phyloP scores from a whole-genome alignment of 2,329 filamentous ascomycete genomes.

The Gyromitra esculenta region DNA sequence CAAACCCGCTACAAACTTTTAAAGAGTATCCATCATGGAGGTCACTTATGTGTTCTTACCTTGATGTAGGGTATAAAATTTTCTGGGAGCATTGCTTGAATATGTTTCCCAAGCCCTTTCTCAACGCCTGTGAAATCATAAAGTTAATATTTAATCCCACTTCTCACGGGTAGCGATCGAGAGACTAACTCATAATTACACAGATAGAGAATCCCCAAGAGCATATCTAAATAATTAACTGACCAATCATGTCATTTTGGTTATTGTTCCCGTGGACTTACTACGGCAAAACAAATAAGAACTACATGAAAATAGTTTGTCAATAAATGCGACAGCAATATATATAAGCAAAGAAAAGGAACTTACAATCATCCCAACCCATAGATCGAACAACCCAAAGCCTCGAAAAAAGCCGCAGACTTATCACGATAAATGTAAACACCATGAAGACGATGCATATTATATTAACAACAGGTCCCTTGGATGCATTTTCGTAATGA shows the following conservation, averaged over 20 bases:
- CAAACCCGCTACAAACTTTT: conserved; percentile 35
- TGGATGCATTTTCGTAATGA: conserved; percentile 20
- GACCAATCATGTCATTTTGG: background rate
- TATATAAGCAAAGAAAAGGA: background rate
- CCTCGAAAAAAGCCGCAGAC: conserved; percentile 46
- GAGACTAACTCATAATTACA: conserved; percentile 38
- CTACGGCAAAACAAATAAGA: conserved; percentile 45
- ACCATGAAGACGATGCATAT: conserved; percentile 45
- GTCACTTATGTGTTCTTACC: conserved; percentile 5
- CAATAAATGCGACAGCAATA: conserved; percentile 15
- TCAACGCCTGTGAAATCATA: conserved; percentile 17
- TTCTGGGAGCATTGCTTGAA: conserved; percentile 19
- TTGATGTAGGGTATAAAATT: conserved; percentile 35
- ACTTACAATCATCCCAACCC: conserved; percentile 49
- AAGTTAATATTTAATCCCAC: background rate
- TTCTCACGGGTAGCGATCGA: background rate
- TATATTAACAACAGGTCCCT: conserved; percentile 26
- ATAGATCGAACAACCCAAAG: conserved; percentile 46
- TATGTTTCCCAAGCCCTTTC: conserved; percentile 40
- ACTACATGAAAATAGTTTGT: conserved; percentile 16
- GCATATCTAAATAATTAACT: conserved; percentile 22
- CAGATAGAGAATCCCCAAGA: conserved; percentile 36
- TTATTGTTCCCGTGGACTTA: conserved; percentile 11
- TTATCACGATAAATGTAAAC: conserved; percentile 34
- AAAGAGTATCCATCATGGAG: background rate